Base-by-base conservation (phyloP, 306 rosid genomes). In the Casuarina cunninghamiana region DNA sequence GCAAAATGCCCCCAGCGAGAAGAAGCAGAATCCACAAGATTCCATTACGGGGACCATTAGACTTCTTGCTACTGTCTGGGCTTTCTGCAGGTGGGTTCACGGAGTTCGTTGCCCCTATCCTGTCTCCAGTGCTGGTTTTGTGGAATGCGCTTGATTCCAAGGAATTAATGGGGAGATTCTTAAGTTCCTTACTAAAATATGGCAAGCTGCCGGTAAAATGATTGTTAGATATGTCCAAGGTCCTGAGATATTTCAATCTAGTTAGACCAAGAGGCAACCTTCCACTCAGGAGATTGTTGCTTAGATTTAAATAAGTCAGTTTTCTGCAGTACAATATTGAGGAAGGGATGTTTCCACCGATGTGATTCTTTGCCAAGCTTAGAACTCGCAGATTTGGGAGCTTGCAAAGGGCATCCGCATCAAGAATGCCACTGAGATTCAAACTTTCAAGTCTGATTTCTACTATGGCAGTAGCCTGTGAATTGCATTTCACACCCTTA, bases 271-370 rank as follows among this genome's bases (percentile, higher is more conserved):
- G 55, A 32, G 97, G 90, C 54, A 93, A 43, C 71, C 21, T 84
- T 62, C 97, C 97, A 79, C 85, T 88, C 73, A 91, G 68, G 58
- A 80, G 73, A 79, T 88, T 90, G 80, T 72, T 73, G 55, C 89
- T 84, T 15, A 89, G 73, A 84, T 93, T 88, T 42, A 88, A 81
- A 75, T 79, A 79, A 48, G 76, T 48, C 83, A 93, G 78, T 75
- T 81, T 84, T 76, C 75, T 80, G 82, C 97, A 89, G 26, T 77
- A 65, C 78, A 79, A 32, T 75, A 88, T 74, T 15, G 90, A 84
- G 71, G 49, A 17, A 26, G 84, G 79, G 74, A 84, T 74, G 63
- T 65, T 79, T 45, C 88, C 88, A 67, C 76, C 57, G 48, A 82
- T 76, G 49, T 46, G 50, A 62, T 86, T 86, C 53, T 16, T 62